Conservation (phyloP, 192 early-diverging fungal genomes). For the Coemansia sp. region DNA sequence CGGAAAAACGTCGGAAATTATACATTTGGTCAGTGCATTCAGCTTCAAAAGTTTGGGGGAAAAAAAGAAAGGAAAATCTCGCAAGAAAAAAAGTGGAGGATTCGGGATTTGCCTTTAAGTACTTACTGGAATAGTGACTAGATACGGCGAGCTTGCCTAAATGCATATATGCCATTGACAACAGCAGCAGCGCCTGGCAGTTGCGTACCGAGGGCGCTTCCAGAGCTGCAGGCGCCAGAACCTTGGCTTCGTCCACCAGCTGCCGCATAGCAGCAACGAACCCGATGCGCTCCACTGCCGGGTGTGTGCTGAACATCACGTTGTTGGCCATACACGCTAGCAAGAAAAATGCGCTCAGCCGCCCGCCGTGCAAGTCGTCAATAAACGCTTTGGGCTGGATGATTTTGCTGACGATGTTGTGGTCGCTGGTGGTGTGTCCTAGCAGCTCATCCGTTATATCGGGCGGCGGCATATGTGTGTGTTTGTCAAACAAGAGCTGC, state of each 20-base stretch:
- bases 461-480: constrained; percentile 19
- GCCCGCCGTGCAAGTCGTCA: constrained; percentile 14
- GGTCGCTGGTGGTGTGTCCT: constrained; percentile 20
- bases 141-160: constrained; percentile 33
- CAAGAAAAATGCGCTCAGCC: constrained; percentile 21
- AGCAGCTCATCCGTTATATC: constrained; percentile 44
- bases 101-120: not conserved
- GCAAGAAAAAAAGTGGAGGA: too few relatives aligned
- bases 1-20: not conserved
- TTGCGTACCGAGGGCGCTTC: constrained; percentile 23
- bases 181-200: constrained; percentile 34
- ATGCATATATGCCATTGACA: constrained; percentile 38
- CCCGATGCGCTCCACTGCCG: constrained; percentile 18
- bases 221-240: constrained; percentile 31
- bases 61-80: too few relatives aligned
- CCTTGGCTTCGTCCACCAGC: constrained; percentile 34
- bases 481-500: constrained; percentile 26
- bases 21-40: not conserved
- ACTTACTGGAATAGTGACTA: constrained; percentile 51
- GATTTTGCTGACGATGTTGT: constrained; percentile 44
- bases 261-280: constrained; percentile 12
- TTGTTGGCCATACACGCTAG: constrained; percentile 46
- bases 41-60: not conserved
- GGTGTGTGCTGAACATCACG: constrained; percentile 34
- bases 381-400: constrained; percentile 32